Evolutionary conservation across 1,284 basidiomycete species (phyloP).

Genomic region (Trametes polyzona): DNA sequence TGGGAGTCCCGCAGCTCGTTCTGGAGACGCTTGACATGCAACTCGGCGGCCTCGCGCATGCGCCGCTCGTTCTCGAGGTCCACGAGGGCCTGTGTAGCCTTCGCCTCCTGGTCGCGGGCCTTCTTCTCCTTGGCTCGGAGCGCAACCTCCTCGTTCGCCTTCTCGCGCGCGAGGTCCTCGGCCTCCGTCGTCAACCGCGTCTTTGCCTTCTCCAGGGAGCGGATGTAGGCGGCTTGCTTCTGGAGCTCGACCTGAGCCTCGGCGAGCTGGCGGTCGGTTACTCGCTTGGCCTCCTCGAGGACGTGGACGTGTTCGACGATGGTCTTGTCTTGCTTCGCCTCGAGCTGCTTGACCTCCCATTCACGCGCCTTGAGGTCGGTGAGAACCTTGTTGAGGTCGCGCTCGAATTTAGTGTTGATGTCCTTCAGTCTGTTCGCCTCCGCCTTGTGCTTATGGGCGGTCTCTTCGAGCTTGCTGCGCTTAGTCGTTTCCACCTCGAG

Average conservation of each 20-base stretch:
- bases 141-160: conserved; percentile 73
- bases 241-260: conserved; percentile 81
- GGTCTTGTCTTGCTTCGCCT: conserved; percentile 93
- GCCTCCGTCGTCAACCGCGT: conserved; percentile 79
- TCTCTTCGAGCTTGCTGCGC: conserved; percentile 75
- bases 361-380: conserved; percentile 83
- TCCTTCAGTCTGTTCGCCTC: conserved; percentile 76
- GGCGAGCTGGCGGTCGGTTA: conserved; percentile 90
- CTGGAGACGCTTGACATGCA: conserved; percentile 60
- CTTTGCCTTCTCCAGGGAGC: conserved; percentile 84
- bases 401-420: conserved; percentile 73
- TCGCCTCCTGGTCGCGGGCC: conserved; percentile 61
- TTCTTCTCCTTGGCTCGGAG: conserved; percentile 71
- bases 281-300: conserved; percentile 94
- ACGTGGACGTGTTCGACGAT: conserved; percentile 99
- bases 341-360: conserved; percentile 85
- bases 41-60: conserved; percentile 66
- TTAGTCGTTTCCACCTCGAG: conserved; percentile 72
- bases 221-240: conserved; percentile 76
- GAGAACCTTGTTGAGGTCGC: conserved; percentile 80
- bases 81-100: conserved; percentile 54
- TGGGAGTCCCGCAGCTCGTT: conserved; percentile 59
- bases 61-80: conserved; percentile 70
- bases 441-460: conserved; percentile 63
- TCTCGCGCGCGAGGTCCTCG: conserved; percentile 82